These are phyloP conservation scores for Tylopilus sp. DNA, from an alignment of 1,284 basidiomycete genomes.

Conservation along the genomic window DNA sequence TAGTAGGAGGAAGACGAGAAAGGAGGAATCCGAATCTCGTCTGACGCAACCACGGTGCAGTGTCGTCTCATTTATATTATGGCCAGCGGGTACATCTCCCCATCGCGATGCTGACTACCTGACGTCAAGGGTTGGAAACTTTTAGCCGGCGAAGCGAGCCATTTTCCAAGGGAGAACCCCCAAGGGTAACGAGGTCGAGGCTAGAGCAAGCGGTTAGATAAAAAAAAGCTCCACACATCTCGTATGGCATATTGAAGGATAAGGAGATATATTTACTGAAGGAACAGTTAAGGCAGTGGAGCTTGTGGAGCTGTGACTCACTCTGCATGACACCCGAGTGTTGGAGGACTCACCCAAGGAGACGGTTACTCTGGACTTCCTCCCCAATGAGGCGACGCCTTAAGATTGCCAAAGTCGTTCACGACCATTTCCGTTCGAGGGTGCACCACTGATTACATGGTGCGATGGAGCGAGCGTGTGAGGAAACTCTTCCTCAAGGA, in stretches of 20 bases:
- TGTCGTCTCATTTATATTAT: slow-evolving; percentile 25
- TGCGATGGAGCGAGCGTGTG: slow-evolving; percentile 20
- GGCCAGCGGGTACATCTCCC: not conserved
- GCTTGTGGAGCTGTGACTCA: slow-evolving; percentile 3
- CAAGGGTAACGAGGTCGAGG: slow-evolving; percentile 11
- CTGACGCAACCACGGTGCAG: slow-evolving; percentile 1
- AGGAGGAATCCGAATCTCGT: slow-evolving; percentile 10
- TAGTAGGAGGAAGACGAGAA: not conserved
- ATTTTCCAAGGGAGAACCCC: not conserved
- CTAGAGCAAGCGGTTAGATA: slow-evolving; percentile 7
- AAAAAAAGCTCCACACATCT: slow-evolving; percentile 12
- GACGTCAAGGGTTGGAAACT: slow-evolving; percentile 32
- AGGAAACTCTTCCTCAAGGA: slow-evolving; percentile 1
- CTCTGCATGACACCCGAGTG: not conserved
- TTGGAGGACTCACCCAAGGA: not conserved
- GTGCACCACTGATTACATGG: slow-evolving; percentile 7
- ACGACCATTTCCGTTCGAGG: slow-evolving; percentile 22
- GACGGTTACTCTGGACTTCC: not conserved
- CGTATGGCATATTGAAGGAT: not conserved
- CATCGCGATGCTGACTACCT: slow-evolving; percentile 11
- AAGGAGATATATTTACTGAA: not conserved
- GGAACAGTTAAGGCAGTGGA: not conserved
- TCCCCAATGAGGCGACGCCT: slow-evolving; percentile 20
- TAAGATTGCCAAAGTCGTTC: slow-evolving; percentile 13
- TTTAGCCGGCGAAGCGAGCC: slow-evolving; percentile 8